Conservation (phyloP, 106 monocot species). For the Apostasia shenzhenica region DNA sequence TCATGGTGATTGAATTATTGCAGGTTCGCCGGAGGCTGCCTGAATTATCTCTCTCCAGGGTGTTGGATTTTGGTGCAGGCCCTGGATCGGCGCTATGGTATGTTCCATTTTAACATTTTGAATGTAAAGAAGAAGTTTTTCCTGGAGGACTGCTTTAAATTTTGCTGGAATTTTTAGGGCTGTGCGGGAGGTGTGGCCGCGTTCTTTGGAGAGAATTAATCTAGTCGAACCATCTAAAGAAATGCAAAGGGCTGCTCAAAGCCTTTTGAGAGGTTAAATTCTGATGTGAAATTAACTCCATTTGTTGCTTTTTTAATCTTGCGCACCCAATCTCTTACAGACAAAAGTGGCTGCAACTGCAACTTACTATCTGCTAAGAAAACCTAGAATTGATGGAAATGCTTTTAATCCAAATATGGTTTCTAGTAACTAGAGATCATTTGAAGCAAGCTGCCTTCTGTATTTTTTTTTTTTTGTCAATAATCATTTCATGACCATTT, state of each 20-base stretch:
- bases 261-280: slow-evolving; percentile 57
- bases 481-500: too few species aligned
- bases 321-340: too few species aligned
- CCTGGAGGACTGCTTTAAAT: neutral
- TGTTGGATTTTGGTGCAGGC: slow-evolving; percentile 95
- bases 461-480: too few species aligned
- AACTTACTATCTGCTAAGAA: too few species aligned
- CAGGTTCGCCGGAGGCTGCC: slow-evolving; percentile 77
- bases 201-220: slow-evolving; percentile 66
- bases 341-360: too few species aligned
- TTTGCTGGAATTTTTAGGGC: slow-evolving; percentile 45
- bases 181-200: slow-evolving; percentile 89
- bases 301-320: neutral
- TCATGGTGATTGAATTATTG: neutral
- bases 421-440: too few species aligned
- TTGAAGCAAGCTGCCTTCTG: too few species aligned
- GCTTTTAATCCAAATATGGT: too few species aligned
- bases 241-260: slow-evolving; percentile 83
- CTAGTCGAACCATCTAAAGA: slow-evolving; percentile 90
- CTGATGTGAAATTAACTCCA: neutral
- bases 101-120: neutral
- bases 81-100: slow-evolving; percentile 92
- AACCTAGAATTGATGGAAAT: too few species aligned
- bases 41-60: slow-evolving; percentile 57
- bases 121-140: neutral